phyloP scores from a whole-genome alignment of 257 asterid genomes.

The Plectranthus barbatus region DNA sequence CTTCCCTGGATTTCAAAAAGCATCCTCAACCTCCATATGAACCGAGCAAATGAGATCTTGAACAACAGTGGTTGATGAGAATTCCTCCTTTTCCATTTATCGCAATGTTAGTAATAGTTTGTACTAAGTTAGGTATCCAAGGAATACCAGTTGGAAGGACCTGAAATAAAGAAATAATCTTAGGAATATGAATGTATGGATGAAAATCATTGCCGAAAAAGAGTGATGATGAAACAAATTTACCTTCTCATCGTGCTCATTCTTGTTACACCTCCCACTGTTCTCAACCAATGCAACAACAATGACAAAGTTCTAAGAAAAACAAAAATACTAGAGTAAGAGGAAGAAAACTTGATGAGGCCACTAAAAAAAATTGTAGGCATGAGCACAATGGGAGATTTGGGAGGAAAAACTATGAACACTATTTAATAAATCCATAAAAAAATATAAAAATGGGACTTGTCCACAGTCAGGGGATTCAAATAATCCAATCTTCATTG shows the following conservation, averaged over 20 bases:
- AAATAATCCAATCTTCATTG: background rate
- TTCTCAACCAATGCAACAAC: slow-evolving; percentile 94
- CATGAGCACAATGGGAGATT: background rate
- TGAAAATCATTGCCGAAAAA: background rate
- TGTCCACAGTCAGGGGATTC: background rate
- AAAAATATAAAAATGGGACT: background rate
- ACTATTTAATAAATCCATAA: background rate
- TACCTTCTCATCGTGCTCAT: slow-evolving; percentile 92
- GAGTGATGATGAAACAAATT: background rate
- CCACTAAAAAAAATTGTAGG: background rate
- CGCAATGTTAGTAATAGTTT: slow-evolving; percentile 50
- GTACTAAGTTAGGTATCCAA: slow-evolving; percentile 79
- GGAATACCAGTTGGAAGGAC: slow-evolving; percentile 70
- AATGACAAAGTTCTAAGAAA: slow-evolving; percentile 42
- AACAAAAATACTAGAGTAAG: slow-evolving; percentile 8
- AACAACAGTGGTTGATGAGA: slow-evolving; percentile 65
- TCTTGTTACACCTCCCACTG: slow-evolving; percentile 93
- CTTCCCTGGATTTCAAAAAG: too few species aligned
- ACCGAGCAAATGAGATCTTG: too few species aligned
- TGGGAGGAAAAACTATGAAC: background rate
- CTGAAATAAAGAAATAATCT: slow-evolving; percentile 29
- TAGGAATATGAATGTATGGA: background rate
- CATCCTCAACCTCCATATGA: too few species aligned
- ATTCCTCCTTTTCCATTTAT: slow-evolving; percentile 56
- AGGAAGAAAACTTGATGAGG: background rate